Conservation (phyloP, 73 alveolate genomes). For the Loxodes magnus region DNA sequence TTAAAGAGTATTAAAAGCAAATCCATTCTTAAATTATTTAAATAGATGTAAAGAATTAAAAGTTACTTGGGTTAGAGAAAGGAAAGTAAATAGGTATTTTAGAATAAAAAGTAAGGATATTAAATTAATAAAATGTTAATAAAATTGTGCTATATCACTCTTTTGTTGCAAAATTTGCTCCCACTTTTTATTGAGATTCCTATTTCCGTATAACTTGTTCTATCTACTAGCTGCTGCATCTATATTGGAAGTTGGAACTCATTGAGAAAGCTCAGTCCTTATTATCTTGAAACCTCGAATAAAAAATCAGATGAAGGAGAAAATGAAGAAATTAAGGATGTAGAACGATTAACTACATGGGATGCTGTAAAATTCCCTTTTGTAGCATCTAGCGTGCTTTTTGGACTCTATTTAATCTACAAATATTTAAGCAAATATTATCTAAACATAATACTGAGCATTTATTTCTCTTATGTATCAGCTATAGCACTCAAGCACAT, state of each 20-base stretch:
- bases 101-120: too few species aligned
- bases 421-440: conserved; percentile 65
- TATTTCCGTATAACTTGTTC: neutral
- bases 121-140: too few species aligned
- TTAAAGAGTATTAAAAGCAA: too few species aligned
- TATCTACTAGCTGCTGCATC: neutral
- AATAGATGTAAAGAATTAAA: too few species aligned
- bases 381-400: conserved; percentile 65
- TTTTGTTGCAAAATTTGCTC: too few species aligned
- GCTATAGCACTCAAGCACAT: conserved; percentile 31
- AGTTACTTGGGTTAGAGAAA: too few species aligned
- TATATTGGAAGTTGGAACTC: conserved; percentile 3
- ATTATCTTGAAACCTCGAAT: neutral
- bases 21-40: too few species aligned
- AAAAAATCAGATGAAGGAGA: conserved; percentile 13
- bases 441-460: conserved; percentile 49
- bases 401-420: conserved; percentile 60
- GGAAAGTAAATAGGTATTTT: too few species aligned
- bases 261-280: conserved; percentile 10
- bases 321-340: conserved; percentile 43
- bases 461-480: conserved; percentile 64
- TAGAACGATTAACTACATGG: conserved; percentile 59
- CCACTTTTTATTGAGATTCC: too few species aligned
- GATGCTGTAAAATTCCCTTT: conserved; percentile 89
- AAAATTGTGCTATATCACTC: too few species aligned